Evolutionary conservation across 768 basidiomycete genomes (phyloP).

Genomic region (Russula emetica): DNA sequence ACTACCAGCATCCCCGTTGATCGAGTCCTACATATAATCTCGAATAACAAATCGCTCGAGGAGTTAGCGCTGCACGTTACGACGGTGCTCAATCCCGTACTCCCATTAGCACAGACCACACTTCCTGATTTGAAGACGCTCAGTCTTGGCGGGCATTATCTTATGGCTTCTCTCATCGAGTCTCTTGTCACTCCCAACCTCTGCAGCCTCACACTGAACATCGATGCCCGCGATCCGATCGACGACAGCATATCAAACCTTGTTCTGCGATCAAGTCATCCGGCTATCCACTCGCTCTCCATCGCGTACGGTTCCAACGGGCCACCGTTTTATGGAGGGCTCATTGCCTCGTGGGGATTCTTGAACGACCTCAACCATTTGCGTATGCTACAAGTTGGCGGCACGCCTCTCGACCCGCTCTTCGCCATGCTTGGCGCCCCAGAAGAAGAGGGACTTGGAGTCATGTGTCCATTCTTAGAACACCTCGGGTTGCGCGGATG

Average conservation of each 20-base stretch:
- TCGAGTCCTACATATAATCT: conserved; percentile 61
- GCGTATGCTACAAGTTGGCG: conserved; percentile 57
- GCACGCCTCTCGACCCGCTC: conserved; percentile 61
- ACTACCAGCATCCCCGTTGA: conserved; percentile 61
- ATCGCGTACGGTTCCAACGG: conserved; percentile 51
- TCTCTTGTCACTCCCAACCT: conserved; percentile 55
- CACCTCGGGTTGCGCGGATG: conserved; percentile 60
- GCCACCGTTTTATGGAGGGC: conserved; percentile 50
- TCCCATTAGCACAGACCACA: conserved; percentile 53
- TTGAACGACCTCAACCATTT: conserved; percentile 56
- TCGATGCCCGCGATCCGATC: conserved; percentile 70
- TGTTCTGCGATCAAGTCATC: conserved; percentile 54
- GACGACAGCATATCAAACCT: conserved; percentile 66
- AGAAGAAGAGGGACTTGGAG: conserved; percentile 53
- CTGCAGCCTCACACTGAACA: conserved; percentile 58
- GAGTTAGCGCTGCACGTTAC: conserved; percentile 58
- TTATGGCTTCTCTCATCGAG: conserved; percentile 58
- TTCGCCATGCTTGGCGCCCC: conserved; percentile 53
- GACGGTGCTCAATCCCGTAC: conserved; percentile 54
- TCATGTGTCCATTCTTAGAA: conserved; percentile 62
- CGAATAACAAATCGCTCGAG: conserved; percentile 53
- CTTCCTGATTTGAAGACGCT: conserved; percentile 53
- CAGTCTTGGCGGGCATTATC: conserved; percentile 61
- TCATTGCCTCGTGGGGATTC: conserved; percentile 64
- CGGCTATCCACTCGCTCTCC: conserved; percentile 54